phyloP scores from a whole-genome alignment of 1,284 basidiomycete species.

The Thecaphora frezii region DNA sequence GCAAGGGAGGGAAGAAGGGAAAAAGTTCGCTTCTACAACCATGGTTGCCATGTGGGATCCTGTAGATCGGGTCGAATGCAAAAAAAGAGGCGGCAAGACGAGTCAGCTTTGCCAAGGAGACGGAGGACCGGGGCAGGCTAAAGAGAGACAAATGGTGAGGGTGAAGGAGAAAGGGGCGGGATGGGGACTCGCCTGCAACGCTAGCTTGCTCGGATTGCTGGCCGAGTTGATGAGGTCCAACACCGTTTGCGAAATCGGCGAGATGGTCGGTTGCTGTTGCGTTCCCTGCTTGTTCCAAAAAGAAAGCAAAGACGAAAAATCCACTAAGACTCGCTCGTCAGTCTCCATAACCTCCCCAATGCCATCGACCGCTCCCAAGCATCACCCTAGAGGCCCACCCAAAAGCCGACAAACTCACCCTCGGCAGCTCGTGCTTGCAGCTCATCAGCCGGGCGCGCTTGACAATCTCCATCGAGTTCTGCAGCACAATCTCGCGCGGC shows the following conservation, averaged over 20 bases:
- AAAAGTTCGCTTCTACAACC: conserved; percentile 12
- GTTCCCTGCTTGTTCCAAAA: not conserved
- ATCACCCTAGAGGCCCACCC: too few relatives aligned
- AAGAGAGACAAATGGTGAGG: too few relatives aligned
- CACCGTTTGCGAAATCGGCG: conserved; percentile 70
- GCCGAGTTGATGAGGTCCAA: conserved; percentile 76
- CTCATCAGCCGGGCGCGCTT: conserved; percentile 81
- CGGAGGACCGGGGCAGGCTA: too few relatives aligned
- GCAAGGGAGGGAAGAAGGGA: not conserved
- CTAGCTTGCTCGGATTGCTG: conserved; percentile 63
- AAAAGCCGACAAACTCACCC: conserved; percentile 62
- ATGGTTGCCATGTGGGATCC: conserved; percentile 35
- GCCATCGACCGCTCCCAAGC: too few relatives aligned
- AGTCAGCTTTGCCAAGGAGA: too few relatives aligned
- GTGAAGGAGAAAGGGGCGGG: too few relatives aligned
- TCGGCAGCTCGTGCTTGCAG: conserved; percentile 79
- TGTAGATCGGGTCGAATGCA: not conserved
- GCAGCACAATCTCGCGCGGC: conserved; percentile 70
- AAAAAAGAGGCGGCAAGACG: too few relatives aligned
- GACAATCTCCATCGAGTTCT: conserved; percentile 78
- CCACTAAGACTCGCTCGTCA: too few relatives aligned
- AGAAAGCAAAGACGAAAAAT: not conserved
- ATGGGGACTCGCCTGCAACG: conserved; percentile 61
- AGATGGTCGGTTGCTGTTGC: conserved; percentile 3
- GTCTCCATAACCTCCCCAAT: too few relatives aligned